Evolutionary conservation across 1,284 basidiomycete species (phyloP), one percentile per base, ranked within the genome.

Genomic region (Exobasidium cylindrosporum): DNA sequence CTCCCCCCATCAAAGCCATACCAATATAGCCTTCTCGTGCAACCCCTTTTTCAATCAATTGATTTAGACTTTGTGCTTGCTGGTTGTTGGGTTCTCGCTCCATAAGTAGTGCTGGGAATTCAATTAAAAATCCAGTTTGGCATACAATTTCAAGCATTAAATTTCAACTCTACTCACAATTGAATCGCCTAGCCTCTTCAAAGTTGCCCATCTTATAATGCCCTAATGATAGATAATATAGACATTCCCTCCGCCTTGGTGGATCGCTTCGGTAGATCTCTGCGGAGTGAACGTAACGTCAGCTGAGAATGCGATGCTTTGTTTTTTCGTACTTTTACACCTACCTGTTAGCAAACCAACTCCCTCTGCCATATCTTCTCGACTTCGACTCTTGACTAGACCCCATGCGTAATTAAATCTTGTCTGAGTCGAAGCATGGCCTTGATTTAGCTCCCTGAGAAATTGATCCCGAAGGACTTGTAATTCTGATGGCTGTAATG

Each of bases 201-300:
- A 90, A 97, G 81, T 97, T 95, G 32, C 89, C 88, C 85, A 97
- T 89, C 84, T 98, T 98, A 83, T 92, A 97, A 81, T 98, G 89
- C 0, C 96, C 96, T 11, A 98, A 84, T 0, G 92, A 91, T 54
- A 99, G 88, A 82, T 97, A 99, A 80, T 97, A 99, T 40, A 97
- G 83, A 77, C 96, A 98, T 82, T 99, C 96, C 81, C 96, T 84
- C 67, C 96, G 85, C 68, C 96, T 86, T 32, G 87, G 82, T 10
- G 95, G 89, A 66, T 97, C 94, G 1, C 87, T 85, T 58, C 92
- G 88, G 82, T 96, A 98, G 63, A 99, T 89, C 59, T 97, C 96
- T 94, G 75, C 21, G 32, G 21, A 45, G 30, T 21, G 23, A 3
- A 49, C 29, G 14, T 30, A n/a, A 43, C n/a, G n/a, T 10, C 10